phyloP scores from a whole-genome alignment of 2,329 filamentous ascomycete species.

The Penicillium verrucosum region DNA sequence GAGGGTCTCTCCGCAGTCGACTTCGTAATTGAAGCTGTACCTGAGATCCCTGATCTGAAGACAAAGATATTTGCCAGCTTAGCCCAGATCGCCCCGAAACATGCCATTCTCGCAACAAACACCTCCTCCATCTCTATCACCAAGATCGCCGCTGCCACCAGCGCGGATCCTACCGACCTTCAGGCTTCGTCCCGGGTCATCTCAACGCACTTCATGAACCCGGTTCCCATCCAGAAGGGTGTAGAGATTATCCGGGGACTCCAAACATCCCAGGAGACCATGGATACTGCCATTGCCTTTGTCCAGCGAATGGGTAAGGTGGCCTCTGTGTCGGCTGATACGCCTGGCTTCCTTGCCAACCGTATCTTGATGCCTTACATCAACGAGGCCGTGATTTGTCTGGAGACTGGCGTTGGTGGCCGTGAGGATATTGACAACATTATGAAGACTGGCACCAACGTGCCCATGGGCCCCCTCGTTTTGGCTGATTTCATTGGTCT shows the following conservation, averaged over 20 bases:
- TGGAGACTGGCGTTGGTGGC: conserved; percentile 86
- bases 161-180: conserved; percentile 71
- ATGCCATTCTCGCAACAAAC: conserved; percentile 93
- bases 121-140: conserved; percentile 99
- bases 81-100: conserved; percentile 73
- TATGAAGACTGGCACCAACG: conserved; percentile 99
- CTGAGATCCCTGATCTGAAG: conserved; percentile 86
- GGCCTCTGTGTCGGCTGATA: conserved; percentile 79
- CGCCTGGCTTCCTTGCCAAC: conserved; percentile 92
- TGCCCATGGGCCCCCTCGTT: conserved; percentile 93
- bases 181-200: conserved; percentile 83
- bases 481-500: conserved; percentile 96
- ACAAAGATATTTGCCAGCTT: conserved; percentile 80
- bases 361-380: conserved; percentile 99
- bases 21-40: conserved; percentile 96
- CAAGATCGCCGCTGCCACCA: conserved; percentile 84
- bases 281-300: conserved; percentile 79
- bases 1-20: conserved; percentile 78
- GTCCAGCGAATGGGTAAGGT: conserved; percentile 93
- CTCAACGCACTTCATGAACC: conserved; percentile 99
- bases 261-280: conserved; percentile 79
- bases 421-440: conserved; percentile 93
- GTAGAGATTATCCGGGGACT: conserved; percentile 96
- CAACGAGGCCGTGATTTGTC: conserved; percentile 93
- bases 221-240: conserved; percentile 91